phyloP scores from a whole-genome alignment of 2,329 filamentous ascomycete species.

The Xylariaceae sp. region DNA sequence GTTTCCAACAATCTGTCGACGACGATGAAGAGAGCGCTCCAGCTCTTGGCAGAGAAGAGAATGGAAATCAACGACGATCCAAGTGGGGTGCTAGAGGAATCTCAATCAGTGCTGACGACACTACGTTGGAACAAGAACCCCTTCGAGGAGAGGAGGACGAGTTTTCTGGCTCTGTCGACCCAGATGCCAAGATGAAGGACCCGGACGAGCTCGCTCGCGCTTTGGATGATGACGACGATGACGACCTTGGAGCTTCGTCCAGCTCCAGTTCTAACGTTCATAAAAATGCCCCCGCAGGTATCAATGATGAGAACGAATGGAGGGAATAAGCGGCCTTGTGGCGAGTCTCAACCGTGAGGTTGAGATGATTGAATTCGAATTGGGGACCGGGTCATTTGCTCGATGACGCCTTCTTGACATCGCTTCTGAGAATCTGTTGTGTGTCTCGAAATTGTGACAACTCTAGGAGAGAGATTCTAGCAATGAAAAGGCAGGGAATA shows the following conservation, averaged over 20 bases:
- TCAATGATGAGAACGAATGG: slow-evolving; percentile 30
- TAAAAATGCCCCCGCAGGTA: slow-evolving; percentile 17
- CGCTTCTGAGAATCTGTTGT: too few species aligned
- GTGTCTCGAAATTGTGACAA: too few species aligned
- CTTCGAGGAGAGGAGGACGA: slow-evolving; percentile 39
- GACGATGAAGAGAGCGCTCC: slow-evolving; percentile 60
- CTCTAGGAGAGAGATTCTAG: too few species aligned
- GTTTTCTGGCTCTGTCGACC: slow-evolving; percentile 45
- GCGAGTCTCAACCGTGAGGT: not conserved
- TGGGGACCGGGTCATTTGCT: not conserved
- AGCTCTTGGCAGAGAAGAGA: slow-evolving; percentile 36
- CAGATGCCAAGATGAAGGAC: slow-evolving; percentile 63
- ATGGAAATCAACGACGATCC: slow-evolving; percentile 37
- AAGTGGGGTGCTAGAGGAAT: slow-evolving; percentile 64
- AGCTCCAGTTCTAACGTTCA: slow-evolving; percentile 15
- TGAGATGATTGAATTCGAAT: not conserved
- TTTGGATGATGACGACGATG: slow-evolving; percentile 55
- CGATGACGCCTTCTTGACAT: too few species aligned
- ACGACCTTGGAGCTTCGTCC: slow-evolving; percentile 33
- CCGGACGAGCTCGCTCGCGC: slow-evolving; percentile 61
- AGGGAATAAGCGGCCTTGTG: slow-evolving; percentile 18
- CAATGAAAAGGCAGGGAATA: too few species aligned
- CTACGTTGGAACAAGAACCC: slow-evolving; percentile 45
- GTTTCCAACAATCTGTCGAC: slow-evolving; percentile 47
- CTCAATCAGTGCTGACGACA: slow-evolving; percentile 63